Base-by-base conservation (phyloP, 2,329 filamentous ascomycete genomes). In the Aspergillus sp. region DNA sequence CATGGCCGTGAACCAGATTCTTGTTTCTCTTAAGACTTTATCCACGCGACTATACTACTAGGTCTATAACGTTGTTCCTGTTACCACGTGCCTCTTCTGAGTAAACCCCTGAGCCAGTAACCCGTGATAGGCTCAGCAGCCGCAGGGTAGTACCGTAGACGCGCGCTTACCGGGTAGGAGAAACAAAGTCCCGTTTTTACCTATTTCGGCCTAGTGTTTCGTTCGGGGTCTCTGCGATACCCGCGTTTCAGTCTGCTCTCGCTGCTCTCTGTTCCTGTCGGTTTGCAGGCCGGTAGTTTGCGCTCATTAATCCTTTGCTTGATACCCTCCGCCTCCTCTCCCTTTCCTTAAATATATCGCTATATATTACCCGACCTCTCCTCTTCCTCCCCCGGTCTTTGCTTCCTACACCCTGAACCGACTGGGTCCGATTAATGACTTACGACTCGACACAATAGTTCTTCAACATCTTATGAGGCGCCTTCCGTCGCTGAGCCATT, bases 141-240 rank as follows among this genome's bases (percentile, higher is more conserved):
- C 63, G 61, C 48, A 8, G 21, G 4, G 4, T 25, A 58, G 32
- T 53, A 36, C 28, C 3, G 1, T 43, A 62, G 53, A 49, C 67
- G 67, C 67, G 67, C 59, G 64, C 3, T 13, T 47, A n/a, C 2
- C 69, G 67, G 68, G 43, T 1, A 57, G 75, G 73, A 74, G 59
- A 58, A 76, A 73, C 55, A n/a, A 61, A 55, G 28, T n/a, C 9
- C 52, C 72, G 66, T 52, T 66, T 60, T 65, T 74, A 15, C 74
- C 71, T 52, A 62, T 69, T 70, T 43, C 5, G 70, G 74, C 56
- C 67, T 77, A 77, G 75, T 62, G 65, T 68, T 54, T 64, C 58
- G 47, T 74, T 76, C 72, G 74, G 74, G 73, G 74, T 77, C 74
- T 75, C 58, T 74, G 71, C 67, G 70, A 74, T 73, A 69, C 73